Conservation (phyloP, 176 grass and related monocot species). For the Pontederia paniculata region DNA sequence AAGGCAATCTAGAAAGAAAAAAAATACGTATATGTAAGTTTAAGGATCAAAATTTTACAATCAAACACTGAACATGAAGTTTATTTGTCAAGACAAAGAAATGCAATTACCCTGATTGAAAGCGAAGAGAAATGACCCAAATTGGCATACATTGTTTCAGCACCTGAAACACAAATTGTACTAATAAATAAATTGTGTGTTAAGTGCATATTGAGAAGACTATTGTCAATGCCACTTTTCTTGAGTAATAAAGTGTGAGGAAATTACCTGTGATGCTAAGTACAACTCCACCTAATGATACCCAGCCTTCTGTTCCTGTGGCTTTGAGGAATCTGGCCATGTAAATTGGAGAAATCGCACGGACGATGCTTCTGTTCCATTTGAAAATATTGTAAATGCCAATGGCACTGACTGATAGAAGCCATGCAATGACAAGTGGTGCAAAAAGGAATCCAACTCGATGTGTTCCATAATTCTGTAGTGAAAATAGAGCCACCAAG, state of each 20-base stretch:
- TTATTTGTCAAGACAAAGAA: background rate
- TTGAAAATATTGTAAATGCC: background rate
- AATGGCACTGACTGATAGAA: background rate
- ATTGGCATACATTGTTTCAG: slow-evolving; percentile 3
- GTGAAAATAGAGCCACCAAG: slow-evolving; percentile 10
- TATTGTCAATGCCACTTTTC: background rate
- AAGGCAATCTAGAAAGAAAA: slow-evolving; percentile 8
- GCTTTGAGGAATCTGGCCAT: slow-evolving; percentile 1
- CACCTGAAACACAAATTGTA: background rate
- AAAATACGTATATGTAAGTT: background rate
- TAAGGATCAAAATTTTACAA: background rate
- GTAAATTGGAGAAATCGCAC: background rate
- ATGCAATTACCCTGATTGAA: background rate
- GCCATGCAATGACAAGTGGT: slow-evolving; percentile 3
- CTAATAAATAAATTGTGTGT: background rate
- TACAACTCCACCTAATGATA: background rate
- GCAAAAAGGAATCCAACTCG: background rate
- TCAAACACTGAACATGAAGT: background rate
- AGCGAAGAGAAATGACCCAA: slow-evolving; percentile 7
- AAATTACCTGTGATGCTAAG: background rate
- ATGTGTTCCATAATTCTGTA: slow-evolving; percentile 1
- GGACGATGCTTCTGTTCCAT: background rate
- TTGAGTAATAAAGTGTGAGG: background rate
- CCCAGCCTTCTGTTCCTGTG: slow-evolving; percentile 2
- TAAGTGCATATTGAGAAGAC: background rate